phyloP scores from a whole-genome alignment of 2,329 filamentous ascomycete species.

The Aspergillus glaucus region DNA sequence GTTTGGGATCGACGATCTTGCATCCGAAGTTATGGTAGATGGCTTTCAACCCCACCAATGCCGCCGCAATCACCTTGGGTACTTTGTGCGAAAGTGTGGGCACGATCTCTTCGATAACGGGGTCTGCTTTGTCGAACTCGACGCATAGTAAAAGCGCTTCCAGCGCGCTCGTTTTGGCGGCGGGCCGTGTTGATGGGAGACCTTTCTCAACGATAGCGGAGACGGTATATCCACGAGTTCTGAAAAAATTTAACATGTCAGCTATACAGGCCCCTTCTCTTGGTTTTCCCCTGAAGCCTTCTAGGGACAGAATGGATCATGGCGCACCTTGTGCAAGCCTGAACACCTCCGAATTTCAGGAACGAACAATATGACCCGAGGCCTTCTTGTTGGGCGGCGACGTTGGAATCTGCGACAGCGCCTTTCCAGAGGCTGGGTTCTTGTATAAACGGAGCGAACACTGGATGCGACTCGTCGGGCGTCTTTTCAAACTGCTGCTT shows the following conservation, averaged over 20 bases:
- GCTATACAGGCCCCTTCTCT: not conserved
- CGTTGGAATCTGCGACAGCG: slow-evolving; percentile 88
- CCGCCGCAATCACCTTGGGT: slow-evolving; percentile 76
- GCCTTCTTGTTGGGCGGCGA: slow-evolving; percentile 92
- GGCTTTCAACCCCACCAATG: slow-evolving; percentile 67
- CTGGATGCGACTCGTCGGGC: slow-evolving; percentile 75
- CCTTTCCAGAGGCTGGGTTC: slow-evolving; percentile 86
- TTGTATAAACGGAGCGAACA: slow-evolving; percentile 79
- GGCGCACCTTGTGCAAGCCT: slow-evolving; percentile 63
- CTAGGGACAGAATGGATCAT: not conserved
- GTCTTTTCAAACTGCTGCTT: slow-evolving; percentile 79
- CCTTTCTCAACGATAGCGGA: slow-evolving; percentile 84
- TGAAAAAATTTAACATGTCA: slow-evolving; percentile 26
- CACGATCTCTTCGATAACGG: slow-evolving; percentile 83
- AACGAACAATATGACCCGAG: slow-evolving; percentile 84
- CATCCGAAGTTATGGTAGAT: slow-evolving; percentile 94
- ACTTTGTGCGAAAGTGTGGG: slow-evolving; percentile 80
- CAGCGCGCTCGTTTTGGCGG: slow-evolving; percentile 77
- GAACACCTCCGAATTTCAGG: slow-evolving; percentile 78
- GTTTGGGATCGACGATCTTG: slow-evolving; percentile 89
- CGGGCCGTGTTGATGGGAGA: slow-evolving; percentile 76
- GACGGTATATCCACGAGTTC: slow-evolving; percentile 69
- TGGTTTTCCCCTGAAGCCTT: not conserved
- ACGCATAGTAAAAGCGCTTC: slow-evolving; percentile 85
- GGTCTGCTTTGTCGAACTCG: slow-evolving; percentile 78